A percentile compares a stretch with the other conserved stretches of the same genome.
phyloP scores from a whole-genome alignment of 768 basidiomycete genomes.

The Xerocomus brunneocitrinus region DNA sequence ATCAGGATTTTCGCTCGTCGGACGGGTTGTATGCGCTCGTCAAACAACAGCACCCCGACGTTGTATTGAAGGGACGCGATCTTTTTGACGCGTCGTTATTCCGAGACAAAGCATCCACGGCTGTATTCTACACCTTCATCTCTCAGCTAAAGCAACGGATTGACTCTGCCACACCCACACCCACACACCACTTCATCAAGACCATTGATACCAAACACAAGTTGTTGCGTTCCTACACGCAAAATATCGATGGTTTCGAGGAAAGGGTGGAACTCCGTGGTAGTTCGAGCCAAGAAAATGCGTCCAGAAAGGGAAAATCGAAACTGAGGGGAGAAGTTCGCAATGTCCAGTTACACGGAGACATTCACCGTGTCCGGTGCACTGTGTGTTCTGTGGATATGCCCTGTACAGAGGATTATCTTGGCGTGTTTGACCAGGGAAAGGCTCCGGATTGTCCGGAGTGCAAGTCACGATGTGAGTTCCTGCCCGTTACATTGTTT shows the following conservation, averaged over 20 bases:
- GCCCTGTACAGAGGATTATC: conserved; percentile 60
- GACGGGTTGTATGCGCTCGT: conserved; percentile 90
- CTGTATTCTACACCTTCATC: conserved; percentile 94
- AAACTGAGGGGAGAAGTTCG: conserved; percentile 70
- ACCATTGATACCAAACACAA: conserved; percentile 79
- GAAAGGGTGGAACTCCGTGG: conserved; percentile 71
- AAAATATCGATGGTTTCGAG: conserved; percentile 97
- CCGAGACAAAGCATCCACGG: conserved; percentile 76
- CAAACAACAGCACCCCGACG: conserved; percentile 77
- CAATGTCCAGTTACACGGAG: conserved; percentile 92
- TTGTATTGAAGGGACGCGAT: conserved; percentile 87
- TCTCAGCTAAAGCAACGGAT: conserved; percentile 83
- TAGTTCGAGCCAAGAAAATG: conserved; percentile 50
- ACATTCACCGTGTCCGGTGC: conserved; percentile 89
- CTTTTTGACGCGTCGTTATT: conserved; percentile 93
- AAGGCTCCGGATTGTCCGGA: conserved; percentile 82
- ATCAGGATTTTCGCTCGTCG: conserved; percentile 92
- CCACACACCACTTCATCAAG: conserved; percentile 87
- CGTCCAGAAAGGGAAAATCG: conserved; percentile 59
- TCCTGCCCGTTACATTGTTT: not conserved
- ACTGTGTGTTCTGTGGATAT: conserved; percentile 77
- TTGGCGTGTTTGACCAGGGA: conserved; percentile 63
- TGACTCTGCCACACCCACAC: conserved; percentile 72
- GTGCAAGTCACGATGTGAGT: conserved; percentile 76
- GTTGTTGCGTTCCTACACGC: conserved; percentile 88